These are phyloP conservation scores for Tricholoma flavovirens DNA, from an alignment of 768 basidiomycete genomes.

Conservation along the genomic window DNA sequence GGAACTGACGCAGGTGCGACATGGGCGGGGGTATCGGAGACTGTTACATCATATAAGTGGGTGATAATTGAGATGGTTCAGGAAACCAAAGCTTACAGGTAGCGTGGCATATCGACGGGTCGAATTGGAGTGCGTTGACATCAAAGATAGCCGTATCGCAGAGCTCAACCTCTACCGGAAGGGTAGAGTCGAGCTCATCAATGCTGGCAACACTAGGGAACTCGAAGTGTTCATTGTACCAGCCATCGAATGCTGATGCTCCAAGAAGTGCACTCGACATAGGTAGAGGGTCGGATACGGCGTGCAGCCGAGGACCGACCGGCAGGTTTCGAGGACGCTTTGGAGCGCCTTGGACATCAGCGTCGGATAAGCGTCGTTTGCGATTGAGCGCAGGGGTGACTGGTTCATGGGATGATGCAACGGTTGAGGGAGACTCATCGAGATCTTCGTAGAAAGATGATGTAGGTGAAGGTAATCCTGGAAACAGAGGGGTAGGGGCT, in stretches of 20 bases:
- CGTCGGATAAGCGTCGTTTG: constrained; percentile 35
- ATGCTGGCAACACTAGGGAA: constrained; percentile 20
- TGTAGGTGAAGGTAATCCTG: constrained; percentile 11
- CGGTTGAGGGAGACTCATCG: not conserved
- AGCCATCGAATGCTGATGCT: constrained; percentile 25
- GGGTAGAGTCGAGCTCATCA: constrained; percentile 17
- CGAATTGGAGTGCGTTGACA: constrained; percentile 2
- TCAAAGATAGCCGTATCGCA: constrained; percentile 21
- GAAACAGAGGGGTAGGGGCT: not conserved
- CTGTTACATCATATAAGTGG: not conserved
- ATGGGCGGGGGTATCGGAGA: not conserved
- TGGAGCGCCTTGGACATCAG: constrained; percentile 11
- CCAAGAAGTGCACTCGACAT: constrained; percentile 7
- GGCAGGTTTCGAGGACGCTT: constrained; percentile 24
- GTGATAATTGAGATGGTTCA: not conserved
- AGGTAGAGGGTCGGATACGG: constrained; percentile 27
- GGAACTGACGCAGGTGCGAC: not conserved
- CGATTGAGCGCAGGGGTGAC: constrained; percentile 13
- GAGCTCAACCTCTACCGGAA: constrained; percentile 27
- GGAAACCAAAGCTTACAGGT: not conserved
- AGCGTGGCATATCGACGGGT: not conserved
- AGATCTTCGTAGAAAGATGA: constrained; percentile 3
- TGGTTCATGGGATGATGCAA: not conserved
- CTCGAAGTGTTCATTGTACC: constrained; percentile 28
- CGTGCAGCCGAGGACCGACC: constrained; percentile 15